A percentile compares a stretch with the other conserved stretches of the same genome.
Conservation (phyloP, 1,139 yeast species). For the Blastobotrys raffinosifermentans region DNA sequence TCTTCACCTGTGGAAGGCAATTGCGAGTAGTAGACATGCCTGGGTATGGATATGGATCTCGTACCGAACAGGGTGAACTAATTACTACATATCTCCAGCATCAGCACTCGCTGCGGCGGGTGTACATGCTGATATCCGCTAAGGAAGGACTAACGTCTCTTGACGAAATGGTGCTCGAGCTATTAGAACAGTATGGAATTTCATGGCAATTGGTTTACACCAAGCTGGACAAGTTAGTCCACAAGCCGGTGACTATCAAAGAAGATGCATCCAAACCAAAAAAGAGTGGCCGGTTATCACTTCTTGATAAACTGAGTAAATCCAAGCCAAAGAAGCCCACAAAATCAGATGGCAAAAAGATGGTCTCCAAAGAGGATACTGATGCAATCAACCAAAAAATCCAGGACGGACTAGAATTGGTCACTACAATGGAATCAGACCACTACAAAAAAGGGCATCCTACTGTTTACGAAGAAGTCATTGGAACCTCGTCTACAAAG, state of each 20-base stretch:
- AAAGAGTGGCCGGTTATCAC: no score
- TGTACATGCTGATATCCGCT: conserved; percentile 58
- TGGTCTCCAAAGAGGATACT: conserved; percentile 14
- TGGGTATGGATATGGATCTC: conserved; percentile 72
- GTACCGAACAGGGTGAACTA: conserved; percentile 58
- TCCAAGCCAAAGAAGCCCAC: not conserved
- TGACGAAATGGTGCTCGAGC: conserved; percentile 49
- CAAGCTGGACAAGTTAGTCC: conserved; percentile 50
- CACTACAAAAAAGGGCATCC: conserved; percentile 12
- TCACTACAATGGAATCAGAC: no score
- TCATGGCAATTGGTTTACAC: conserved; percentile 73
- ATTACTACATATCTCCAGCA: conserved; percentile 55
- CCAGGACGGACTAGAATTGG: conserved; percentile 7
- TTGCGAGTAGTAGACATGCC: conserved; percentile 75
- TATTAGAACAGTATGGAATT: conserved; percentile 49
- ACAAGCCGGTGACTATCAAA: not conserved
- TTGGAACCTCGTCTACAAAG: conserved; percentile 21
- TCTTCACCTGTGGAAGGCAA: conserved; percentile 59
- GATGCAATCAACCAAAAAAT: conserved; percentile 12
- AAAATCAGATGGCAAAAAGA: conserved; percentile 2
- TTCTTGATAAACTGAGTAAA: no score
- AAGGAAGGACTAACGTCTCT: conserved; percentile 49
- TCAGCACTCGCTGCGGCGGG: conserved; percentile 49
- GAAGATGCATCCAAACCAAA: no score
- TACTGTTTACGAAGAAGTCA: conserved; percentile 20